These are phyloP conservation scores for Monosporascus ibericus DNA, from an alignment of 2,329 filamentous ascomycete genomes.

Conservation along the genomic window DNA sequence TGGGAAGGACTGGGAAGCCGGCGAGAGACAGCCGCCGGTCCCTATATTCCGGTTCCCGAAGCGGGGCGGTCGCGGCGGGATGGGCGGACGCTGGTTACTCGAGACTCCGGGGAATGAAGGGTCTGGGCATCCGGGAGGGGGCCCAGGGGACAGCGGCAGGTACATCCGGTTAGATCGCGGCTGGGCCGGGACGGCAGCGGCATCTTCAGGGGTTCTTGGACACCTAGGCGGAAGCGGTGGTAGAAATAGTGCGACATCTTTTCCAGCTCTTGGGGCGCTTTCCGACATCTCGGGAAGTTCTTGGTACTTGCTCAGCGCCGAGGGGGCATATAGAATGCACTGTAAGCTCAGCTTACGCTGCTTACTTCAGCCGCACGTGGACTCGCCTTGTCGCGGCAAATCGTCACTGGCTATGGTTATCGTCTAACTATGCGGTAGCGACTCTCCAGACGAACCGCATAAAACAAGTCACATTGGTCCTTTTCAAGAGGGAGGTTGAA, in stretches of 20 bases:
- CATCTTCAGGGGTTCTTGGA: slow-evolving; percentile 6
- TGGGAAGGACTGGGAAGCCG: neutral
- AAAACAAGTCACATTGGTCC: too few species aligned
- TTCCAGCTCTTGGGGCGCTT: neutral
- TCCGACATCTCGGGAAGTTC: neutral
- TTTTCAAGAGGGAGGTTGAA: too few species aligned
- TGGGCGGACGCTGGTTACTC: slow-evolving; percentile 6
- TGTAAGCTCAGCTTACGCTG: too few species aligned
- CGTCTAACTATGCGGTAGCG: too few species aligned
- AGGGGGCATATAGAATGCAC: too few species aligned
- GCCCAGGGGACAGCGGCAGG: slow-evolving; percentile 9
- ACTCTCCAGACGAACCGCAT: too few species aligned
- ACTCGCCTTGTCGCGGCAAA: too few species aligned
- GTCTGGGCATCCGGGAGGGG: slow-evolving; percentile 5
- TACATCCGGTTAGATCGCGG: slow-evolving; percentile 3
- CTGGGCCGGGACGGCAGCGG: neutral
- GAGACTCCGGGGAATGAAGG: neutral
- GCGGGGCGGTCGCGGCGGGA: slow-evolving; percentile 12
- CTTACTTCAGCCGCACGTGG: too few species aligned
- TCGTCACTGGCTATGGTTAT: too few species aligned
- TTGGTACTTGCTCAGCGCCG: neutral
- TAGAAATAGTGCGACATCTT: slow-evolving; percentile 7
- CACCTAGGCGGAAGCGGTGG: slow-evolving; percentile 15
- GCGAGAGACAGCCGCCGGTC: neutral
- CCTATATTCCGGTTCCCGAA: slow-evolving; percentile 6